Conservation (phyloP, 2,329 filamentous ascomycete species). For the Balansia obtecta region DNA sequence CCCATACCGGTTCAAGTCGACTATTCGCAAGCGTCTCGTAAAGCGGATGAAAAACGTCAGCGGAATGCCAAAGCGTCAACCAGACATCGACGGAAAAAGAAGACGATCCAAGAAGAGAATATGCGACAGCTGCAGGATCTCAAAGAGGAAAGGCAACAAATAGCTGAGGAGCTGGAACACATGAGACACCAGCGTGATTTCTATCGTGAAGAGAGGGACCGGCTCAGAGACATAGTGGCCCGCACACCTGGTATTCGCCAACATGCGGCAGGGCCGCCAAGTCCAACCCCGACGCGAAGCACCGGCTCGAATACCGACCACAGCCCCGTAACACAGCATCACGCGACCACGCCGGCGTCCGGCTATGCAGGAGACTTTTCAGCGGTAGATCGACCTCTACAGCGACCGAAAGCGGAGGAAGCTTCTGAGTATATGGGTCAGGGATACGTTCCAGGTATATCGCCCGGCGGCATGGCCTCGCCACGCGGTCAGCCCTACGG, state of each 20-base stretch:
- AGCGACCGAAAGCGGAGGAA: slow-evolving; percentile 35
- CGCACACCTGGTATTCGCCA: slow-evolving; percentile 45
- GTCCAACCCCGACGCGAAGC: slow-evolving; percentile 28
- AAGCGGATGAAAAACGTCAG: slow-evolving; percentile 74
- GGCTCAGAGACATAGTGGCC: slow-evolving; percentile 53
- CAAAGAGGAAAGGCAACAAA: slow-evolving; percentile 54
- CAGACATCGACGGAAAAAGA: slow-evolving; percentile 67
- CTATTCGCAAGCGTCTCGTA: slow-evolving; percentile 67
- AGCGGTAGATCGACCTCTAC: slow-evolving; percentile 31
- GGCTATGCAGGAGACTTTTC: slow-evolving; percentile 29
- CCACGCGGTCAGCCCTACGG: slow-evolving; percentile 27
- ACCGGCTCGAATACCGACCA: slow-evolving; percentile 24
- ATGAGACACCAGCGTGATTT: slow-evolving; percentile 54
- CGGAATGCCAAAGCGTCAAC: slow-evolving; percentile 79
- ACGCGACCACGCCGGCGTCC: slow-evolving; percentile 16
- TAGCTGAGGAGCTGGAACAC: slow-evolving; percentile 40
- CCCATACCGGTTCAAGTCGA: slow-evolving; percentile 56
- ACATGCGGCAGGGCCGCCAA: slow-evolving; percentile 39
- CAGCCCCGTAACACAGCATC: slow-evolving; percentile 21
- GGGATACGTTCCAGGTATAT: slow-evolving; percentile 24
- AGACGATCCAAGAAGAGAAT: slow-evolving; percentile 68
- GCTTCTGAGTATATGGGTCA: slow-evolving; percentile 29
- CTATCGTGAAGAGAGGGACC: slow-evolving; percentile 61
- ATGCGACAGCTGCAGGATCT: slow-evolving; percentile 56
- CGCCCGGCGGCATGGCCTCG: slow-evolving; percentile 27